Evolutionary conservation across 176 grass and related monocot species (phyloP).

Genomic region (Miscanthus lutarioriparius): DNA sequence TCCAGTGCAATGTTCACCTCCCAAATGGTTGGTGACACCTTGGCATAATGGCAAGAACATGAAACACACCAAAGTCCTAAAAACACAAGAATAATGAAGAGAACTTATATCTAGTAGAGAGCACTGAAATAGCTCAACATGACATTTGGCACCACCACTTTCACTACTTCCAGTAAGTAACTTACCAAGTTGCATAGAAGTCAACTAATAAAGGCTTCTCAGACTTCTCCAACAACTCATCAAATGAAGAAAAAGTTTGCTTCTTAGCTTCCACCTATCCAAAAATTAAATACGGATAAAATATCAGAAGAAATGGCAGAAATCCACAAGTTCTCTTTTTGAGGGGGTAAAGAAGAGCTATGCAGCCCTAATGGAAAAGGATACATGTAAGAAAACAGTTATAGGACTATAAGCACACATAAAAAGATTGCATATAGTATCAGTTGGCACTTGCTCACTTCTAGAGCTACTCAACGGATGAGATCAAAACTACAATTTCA

Average conservation of each 20-base stretch:
- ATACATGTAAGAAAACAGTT: neutral
- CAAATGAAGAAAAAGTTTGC: slow-evolving; percentile 78
- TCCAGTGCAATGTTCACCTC: neutral
- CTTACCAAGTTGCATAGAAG: slow-evolving; percentile 97
- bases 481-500: neutral
- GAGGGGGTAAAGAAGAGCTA: neutral
- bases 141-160: neutral
- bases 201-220: slow-evolving; percentile 90
- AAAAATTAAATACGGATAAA: neutral
- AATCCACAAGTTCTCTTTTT: neutral
- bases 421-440: neutral
- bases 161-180: neutral
- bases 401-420: neutral
- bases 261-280: slow-evolving; percentile 83
- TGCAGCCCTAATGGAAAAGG: neutral
- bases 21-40: neutral
- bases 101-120: neutral
- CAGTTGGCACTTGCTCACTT: neutral
- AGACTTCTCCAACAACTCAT: slow-evolving; percentile 84
- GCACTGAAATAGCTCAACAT: neutral
- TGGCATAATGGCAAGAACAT: neutral
- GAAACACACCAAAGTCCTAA: neutral
- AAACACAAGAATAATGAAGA: neutral
- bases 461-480: neutral
- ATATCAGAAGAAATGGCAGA: neutral